Base-by-base conservation (phyloP, 768 basidiomycete species). In the Mycena maculata region DNA sequence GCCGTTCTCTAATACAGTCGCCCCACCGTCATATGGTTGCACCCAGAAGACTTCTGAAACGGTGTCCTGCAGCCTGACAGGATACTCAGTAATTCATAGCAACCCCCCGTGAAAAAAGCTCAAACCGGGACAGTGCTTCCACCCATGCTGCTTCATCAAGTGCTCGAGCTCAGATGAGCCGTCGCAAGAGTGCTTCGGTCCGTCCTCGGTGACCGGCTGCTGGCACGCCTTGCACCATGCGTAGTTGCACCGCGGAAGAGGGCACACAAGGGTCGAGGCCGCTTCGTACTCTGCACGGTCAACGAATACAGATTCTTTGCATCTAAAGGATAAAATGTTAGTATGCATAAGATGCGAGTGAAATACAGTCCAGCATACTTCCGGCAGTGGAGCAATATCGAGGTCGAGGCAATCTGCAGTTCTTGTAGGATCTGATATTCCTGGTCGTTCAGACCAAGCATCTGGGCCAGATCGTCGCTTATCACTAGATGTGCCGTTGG, bases 221-320 rank as follows among this genome's bases (percentile, higher is more conserved):
- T 83, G 84, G 75, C 90, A 91, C 30, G 76, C 75, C 76, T 86
- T 90, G 76, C 90, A 91, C 90, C 89, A 91, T 8, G 80, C 77
- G 68, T 87, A 76, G 1, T 75, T 71, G 61, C 90, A 91, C 20
- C 75, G 74, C 0, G 73, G 77, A 33, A 84, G 72, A 4, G 87
- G 88, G 65, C 90, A 91, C 13, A 77, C 73, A 39, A 91, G 75
- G 25, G 81, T 79, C 33, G 76, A 74, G 16, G 74, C 72, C 3
- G 77, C 77, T 13, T 77, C 73, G 63, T 85, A 82, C 60, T 89
- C 86, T 39, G 76, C 70, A 28, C 83, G 82, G 70, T 87, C 88
- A 16, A 91, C 84, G 57, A 82, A 84, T 18, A 83, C 75, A 2
- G 83, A 79, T 22, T 82, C 74, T n/a, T 78, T 73, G 71, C 89